A percentile compares a stretch with the other conserved stretches of the same genome.
phyloP scores from a whole-genome alignment of 441 rosid species.

The Adansonia grandidieri region DNA sequence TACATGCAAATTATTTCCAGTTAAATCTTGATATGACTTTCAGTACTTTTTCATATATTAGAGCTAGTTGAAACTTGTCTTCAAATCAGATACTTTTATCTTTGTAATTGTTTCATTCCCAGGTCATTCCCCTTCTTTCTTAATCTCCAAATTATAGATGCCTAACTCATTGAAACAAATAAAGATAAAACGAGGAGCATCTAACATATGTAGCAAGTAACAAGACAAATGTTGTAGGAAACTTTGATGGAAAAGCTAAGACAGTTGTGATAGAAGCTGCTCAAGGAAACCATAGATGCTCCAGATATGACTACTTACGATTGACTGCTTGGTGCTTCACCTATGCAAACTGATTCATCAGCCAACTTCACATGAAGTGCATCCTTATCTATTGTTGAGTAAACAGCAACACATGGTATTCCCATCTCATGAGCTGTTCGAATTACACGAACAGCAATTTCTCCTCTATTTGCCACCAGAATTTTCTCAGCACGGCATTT shows the following conservation, averaged over 20 bases:
- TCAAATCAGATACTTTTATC: neutral
- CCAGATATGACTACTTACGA: slow-evolving; percentile 57
- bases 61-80: neutral
- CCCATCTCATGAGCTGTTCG: slow-evolving; percentile 96
- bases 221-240: neutral
- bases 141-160: neutral
- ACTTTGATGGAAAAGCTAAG: neutral
- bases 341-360: slow-evolving; percentile 93
- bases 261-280: neutral
- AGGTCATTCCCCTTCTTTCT: neutral
- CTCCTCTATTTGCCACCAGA: slow-evolving; percentile 91
- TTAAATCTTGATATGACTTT: slow-evolving; percentile 6
- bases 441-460: slow-evolving; percentile 91
- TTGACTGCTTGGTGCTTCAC: slow-evolving; percentile 97
- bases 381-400: slow-evolving; percentile 95
- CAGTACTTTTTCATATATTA: neutral
- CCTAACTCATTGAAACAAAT: neutral
- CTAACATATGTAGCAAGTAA: neutral
- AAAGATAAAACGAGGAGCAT: neutral
- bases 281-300: slow-evolving; percentile 18
- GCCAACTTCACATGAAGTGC: slow-evolving; percentile 95
- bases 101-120: neutral
- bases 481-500: slow-evolving; percentile 76
- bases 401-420: slow-evolving; percentile 95
- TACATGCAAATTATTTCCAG: neutral